Base-by-base conservation (phyloP, 768 basidiomycete genomes). In the Chlorophyllum brunneum region DNA sequence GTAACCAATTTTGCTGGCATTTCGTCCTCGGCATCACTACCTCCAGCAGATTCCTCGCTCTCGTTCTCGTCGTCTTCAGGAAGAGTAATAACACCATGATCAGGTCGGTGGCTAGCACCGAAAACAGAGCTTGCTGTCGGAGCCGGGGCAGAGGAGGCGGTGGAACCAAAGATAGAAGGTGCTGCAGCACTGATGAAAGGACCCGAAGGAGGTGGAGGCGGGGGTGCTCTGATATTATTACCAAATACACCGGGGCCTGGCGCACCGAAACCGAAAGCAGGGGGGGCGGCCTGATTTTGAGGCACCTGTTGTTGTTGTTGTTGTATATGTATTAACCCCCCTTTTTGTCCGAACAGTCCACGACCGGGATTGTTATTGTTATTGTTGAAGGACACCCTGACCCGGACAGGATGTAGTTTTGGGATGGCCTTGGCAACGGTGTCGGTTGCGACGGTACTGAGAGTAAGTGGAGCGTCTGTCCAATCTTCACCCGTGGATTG, bases 401-500 rank as follows among this genome's bases (percentile, higher is more conserved):
- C 62, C 42, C 67, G 70, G 51, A 74, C 46, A 4, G 68, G 54
- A 26, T 45, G 36, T 18, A 76, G 60, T 30, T 60, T 40, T 30
- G 68, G 77, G 27, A 74, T 75, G 43, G 54, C 63, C 54, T 65
- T 68, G 40, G 54, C 62, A 2, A 65, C 47, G 2, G 62, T 65
- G 30, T 72, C 71, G 2, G 67, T 70, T 2, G 67, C 64, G 18
- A 73, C 73, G 1, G 82, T 82, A 63, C 77, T 82, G 24, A 85
- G 67, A 5, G 73, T 79, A 27, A 85, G 67, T 1, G 69, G 54
- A 1, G 77, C 70, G 53, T 74, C 66, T 20, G 59, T 70, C 83
- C 83, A 86, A 54, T 82, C 78, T 58, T 86, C 83, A 10, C 83
- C 83, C 0, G 83, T 82, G 56, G 62, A 63, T 57, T 86, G 82